Conservation (phyloP, 2,329 filamentous ascomycete species). For the Exophiala calicioides region DNA sequence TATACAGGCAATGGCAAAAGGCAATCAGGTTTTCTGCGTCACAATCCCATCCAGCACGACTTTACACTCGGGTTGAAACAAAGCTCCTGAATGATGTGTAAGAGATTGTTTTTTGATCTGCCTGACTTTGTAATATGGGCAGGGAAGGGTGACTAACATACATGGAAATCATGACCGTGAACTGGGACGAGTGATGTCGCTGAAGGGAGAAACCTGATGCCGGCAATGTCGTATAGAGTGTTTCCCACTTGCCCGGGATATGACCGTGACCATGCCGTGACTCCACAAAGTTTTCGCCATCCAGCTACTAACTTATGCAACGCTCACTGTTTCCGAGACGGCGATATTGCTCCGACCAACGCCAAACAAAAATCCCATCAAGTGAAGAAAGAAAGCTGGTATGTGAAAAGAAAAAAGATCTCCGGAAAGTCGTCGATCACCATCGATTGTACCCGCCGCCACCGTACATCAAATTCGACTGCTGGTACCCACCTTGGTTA, state of each 20-base stretch:
- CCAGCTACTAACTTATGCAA: conserved; percentile 29
- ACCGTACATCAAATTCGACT: conserved; percentile 74
- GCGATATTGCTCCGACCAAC: conserved; percentile 31
- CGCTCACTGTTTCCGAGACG: conserved; percentile 22
- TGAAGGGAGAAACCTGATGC: conserved; percentile 39
- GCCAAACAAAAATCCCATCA: conserved; percentile 31
- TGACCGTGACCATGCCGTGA: conserved; percentile 25
- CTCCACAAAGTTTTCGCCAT: conserved; percentile 29
- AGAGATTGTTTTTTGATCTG: conserved; percentile 31
- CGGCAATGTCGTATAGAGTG: conserved; percentile 34
- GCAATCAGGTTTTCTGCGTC: conserved; percentile 26
- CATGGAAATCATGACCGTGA: conserved; percentile 39
- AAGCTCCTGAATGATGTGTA: conserved; percentile 25
- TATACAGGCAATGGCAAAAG: conserved; percentile 23
- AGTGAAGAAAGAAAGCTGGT: conserved; percentile 30
- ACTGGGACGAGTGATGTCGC: conserved; percentile 40
- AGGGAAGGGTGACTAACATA: conserved; percentile 50
- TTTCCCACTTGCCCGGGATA: conserved; percentile 23
- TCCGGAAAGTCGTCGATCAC: conserved; percentile 49
- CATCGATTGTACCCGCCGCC: conserved; percentile 68
- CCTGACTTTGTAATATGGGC: conserved; percentile 23
- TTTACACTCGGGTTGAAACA: conserved; percentile 26
- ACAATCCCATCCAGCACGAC: conserved; percentile 21
- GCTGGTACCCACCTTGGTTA: conserved; percentile 90
- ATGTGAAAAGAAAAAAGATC: conserved; percentile 21